Evolutionary conservation across 1,139 yeast species (phyloP).

Genomic region (Taphrina communis): DNA sequence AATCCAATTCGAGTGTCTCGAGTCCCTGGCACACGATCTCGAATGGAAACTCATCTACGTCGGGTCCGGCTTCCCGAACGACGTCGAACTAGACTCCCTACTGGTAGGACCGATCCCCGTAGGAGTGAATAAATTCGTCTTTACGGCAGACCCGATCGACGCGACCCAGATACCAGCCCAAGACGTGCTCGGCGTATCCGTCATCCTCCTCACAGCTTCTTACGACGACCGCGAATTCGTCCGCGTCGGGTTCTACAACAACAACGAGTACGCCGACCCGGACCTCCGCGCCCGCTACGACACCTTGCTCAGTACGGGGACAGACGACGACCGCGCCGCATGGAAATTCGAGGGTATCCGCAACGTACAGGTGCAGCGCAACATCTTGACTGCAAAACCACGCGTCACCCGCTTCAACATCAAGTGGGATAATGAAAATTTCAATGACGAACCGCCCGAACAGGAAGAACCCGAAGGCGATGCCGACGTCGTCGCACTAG

Average conservation of each 20-base stretch:
- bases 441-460: conserved; percentile 44
- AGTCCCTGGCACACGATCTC: conserved; percentile 69
- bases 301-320: conserved; percentile 44
- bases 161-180: conserved; percentile 95
- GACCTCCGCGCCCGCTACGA: conserved; percentile 17
- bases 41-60: conserved; percentile 98
- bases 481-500: conserved; percentile 41
- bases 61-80: conserved; percentile 86
- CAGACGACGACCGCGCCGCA: conserved; percentile 95
- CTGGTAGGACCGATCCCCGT: conserved; percentile 98
- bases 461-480: conserved; percentile 45
- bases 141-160: conserved; percentile 95
- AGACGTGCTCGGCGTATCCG: conserved; percentile 93
- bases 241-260: conserved; percentile 94
- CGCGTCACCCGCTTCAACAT: conserved; percentile 95
- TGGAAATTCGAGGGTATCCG: conserved; percentile 68
- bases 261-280: conserved; percentile 70
- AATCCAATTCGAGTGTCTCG: conserved; percentile 94
- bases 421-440: conserved; percentile 64
- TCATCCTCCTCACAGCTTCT: conserved; percentile 86
- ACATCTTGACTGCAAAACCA: conserved; percentile 95
- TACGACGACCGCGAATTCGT: conserved; percentile 94
- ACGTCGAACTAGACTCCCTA: conserved; percentile 92
- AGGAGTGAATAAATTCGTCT: conserved; percentile 89
- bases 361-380: conserved; percentile 91